Evolutionary conservation across 2,329 filamentous ascomycete genomes (phyloP), one percentile per base, ranked within the genome.

Genomic region (Trichoderma semiorbis): DNA sequence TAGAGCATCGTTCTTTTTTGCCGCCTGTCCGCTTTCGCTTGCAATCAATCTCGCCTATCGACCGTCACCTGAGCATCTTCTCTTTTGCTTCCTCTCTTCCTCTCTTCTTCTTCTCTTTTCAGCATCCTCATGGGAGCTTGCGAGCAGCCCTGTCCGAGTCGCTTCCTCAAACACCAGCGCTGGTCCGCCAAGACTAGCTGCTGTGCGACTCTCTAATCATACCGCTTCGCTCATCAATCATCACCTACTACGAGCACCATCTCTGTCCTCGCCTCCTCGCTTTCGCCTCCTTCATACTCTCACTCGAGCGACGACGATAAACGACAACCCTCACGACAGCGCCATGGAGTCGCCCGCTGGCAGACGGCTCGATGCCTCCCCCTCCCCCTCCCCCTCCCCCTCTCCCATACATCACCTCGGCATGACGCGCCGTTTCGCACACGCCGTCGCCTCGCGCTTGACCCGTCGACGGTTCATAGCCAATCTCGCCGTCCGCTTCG

Each of bases 281-380:
- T 68, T 43, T 16, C 21, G 21, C 64, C 18, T 24, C 7, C 21
- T 34, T 26, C 28, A 18, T 8, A 34, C 24, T 43, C 50, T 24
- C 65, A 18, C 11, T 21, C 36, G 6, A 21, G n/a, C n/a, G 26
- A 28, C 55, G 18, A 26, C 65, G n/a, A 69, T 32, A 28, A 36
- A 69, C 36, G 36, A 50, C 16, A 61, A 11, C 5, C n/a, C 7
- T 26, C n/a, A 12, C 55, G 36, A 47, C n/a, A 47, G 12, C 32
- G 47, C 47, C n/a, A 69, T 69, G 66, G 66, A 61, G 66, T 55
- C 66, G 66, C 55, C 66, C 66, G 66, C 66, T 61, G 66, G 66
- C 66, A 69, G 66, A 47, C 66, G 66, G 55, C 67, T 63, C 47
- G 67, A 70, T 63, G 67, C 30, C 24, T 70, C 67, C 8, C 58